Evolutionary conservation across 768 basidiomycete genomes (phyloP), one percentile per base, ranked within the genome.

Genomic region (Mycena venus): DNA sequence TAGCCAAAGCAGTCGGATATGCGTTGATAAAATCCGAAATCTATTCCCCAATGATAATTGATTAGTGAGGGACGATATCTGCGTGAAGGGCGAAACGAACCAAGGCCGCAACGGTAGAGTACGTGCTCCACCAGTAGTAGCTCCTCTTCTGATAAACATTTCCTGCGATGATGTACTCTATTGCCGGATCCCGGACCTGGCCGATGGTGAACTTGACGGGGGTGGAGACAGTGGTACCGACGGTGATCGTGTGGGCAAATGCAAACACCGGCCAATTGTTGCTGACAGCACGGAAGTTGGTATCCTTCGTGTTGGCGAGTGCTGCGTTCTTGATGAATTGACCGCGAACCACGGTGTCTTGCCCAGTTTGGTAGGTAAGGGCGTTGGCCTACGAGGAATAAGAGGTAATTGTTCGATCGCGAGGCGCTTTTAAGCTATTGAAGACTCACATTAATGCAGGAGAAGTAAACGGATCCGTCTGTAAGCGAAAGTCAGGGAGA

Each of bases 391-490:
- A n/a, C n/a, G n/a, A n/a, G n/a, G 19, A 44, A 23, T 17, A 27
- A 4, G 25, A 42, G 36, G 36, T 42, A 49, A 49, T 9, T n/a
- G 17, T 44, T 42, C 27, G 36, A 31, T 77, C 2, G 68, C 14
- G 61, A 21, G 15, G 38, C 74, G 40, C 75, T 61, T 3, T 8
- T 4, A 21, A 10, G 15, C 12, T 9, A 25, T 11, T 12, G 6
- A 34, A 31, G n/a, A 68, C 86, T 34, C 74, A 90, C 90, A 73
- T 88, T 88, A 1, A 80, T 75, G 2, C 87, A 89, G 0, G 91
- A 89, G 74, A 92, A 92, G 80, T 87, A 91, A 1, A 88, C 90
- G 27, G 90, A 88, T 31, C 92, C 92, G 80, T 93, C 92, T 93
- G 75, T 23, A 65, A 7, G 23, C 4, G 6, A 36, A 58, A n/a